A percentile compares a stretch with the other conserved stretches of the same genome.
phyloP scores from a whole-genome alignment of 2,329 filamentous ascomycete species.

The Pseudogymnoascus sp. region DNA sequence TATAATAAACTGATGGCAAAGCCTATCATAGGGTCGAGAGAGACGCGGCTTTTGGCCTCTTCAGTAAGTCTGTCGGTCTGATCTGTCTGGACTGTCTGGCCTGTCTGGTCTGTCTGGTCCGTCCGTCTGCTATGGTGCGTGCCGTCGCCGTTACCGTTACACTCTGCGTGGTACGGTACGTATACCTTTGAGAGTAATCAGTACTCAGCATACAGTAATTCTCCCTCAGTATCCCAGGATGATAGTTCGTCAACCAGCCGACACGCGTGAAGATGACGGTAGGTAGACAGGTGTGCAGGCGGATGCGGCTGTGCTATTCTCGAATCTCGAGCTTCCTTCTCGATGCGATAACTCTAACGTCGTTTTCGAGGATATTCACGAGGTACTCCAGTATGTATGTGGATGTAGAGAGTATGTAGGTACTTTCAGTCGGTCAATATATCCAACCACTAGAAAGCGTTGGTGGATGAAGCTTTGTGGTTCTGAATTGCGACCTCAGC shows the following conservation, averaged over 20 bases:
- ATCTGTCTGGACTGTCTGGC: neutral
- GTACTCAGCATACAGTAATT: neutral
- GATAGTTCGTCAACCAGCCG: constrained; percentile 4
- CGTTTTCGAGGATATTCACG: constrained; percentile 1
- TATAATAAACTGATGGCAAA: constrained; percentile 8
- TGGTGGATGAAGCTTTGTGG: neutral
- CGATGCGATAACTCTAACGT: constrained; percentile 2
- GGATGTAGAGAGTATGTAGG: neutral
- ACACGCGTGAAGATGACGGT: neutral
- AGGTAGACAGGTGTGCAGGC: neutral
- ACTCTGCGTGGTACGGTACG: neutral
- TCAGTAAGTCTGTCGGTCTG: neutral
- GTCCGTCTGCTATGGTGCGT: neutral
- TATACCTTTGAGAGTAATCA: constrained; percentile 2
- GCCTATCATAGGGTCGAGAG: constrained; percentile 4
- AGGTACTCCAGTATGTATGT: neutral
- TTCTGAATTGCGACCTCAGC: neutral
- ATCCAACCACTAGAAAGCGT: constrained; percentile 6
- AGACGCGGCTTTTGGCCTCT: neutral
- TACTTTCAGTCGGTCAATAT: neutral
- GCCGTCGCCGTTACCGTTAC: constrained; percentile 4
- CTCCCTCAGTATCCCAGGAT: neutral
- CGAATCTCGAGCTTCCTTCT: neutral
- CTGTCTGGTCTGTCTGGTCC: neutral
- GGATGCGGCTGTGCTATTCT: constrained; percentile 2